Percentiles rank a stretch among this genome's conserved stretches.
Conservation (phyloP, 306 rosid genomes). For the Coriaria nepalensis region DNA sequence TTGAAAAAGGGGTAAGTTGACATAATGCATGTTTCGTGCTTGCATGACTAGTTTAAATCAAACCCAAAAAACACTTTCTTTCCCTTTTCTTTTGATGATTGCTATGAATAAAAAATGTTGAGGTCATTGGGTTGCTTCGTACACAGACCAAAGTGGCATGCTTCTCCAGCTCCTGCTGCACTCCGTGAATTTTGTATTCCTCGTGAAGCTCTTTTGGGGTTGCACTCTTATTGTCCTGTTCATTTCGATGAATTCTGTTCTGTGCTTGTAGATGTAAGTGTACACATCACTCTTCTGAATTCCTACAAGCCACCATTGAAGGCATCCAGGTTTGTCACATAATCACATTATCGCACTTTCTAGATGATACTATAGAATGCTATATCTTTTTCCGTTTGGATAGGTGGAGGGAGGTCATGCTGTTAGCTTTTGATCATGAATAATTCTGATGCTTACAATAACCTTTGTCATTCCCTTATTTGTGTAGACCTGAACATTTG, state of each 20-base stretch:
- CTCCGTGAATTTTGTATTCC: conserved; percentile 79
- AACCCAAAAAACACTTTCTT: too few relatives aligned
- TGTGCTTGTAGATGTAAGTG: conserved; percentile 67
- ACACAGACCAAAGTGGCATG: conserved; percentile 47
- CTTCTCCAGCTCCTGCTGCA: conserved; percentile 44
- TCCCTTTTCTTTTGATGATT: conserved; percentile 3
- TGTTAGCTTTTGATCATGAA: too few relatives aligned
- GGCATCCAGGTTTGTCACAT: conserved; percentile 55
- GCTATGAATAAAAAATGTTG: conserved; percentile 17
- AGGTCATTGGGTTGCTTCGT: conserved; percentile 21
- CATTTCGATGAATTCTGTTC: conserved; percentile 69
- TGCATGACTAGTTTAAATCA: too few relatives aligned
- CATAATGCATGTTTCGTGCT: too few relatives aligned
- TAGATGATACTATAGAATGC: too few relatives aligned
- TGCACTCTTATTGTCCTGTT: conserved; percentile 80
- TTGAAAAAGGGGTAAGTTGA: conserved; percentile 51
- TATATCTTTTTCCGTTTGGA: too few relatives aligned
- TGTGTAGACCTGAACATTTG: too few relatives aligned
- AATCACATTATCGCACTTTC: conserved; percentile 18
- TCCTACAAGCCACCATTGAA: conserved; percentile 25
- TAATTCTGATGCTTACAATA: too few relatives aligned
- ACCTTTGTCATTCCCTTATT: too few relatives aligned
- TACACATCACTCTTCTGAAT: conserved; percentile 57
- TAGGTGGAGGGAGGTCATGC: too few relatives aligned
- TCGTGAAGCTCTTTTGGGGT: conserved; percentile 70